Evolutionary conservation across 2,329 filamentous ascomycete genomes (phyloP).

Genomic region (Hypoxylon sp.): DNA sequence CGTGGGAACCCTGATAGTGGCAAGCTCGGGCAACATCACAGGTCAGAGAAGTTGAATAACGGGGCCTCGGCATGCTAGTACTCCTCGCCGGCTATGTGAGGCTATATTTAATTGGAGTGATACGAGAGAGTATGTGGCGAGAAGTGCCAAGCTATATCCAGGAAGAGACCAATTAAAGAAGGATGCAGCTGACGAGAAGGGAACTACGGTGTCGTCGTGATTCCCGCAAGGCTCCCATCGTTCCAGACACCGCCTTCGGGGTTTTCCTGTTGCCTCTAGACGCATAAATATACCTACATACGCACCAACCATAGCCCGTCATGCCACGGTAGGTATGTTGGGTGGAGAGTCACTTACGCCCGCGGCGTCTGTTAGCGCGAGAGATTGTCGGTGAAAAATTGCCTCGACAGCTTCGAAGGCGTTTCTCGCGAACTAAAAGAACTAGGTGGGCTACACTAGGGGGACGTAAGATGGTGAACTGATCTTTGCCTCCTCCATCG

Average conservation of each 20-base stretch:
- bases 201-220: conserved; percentile 14
- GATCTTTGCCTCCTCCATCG: conserved; percentile 26
- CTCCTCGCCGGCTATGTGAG: conserved; percentile 26
- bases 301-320: conserved; percentile 21
- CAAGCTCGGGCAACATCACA: conserved; percentile 9
- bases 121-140: conserved; percentile 27
- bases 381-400: conserved; percentile 32
- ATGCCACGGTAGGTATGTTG: conserved; percentile 17
- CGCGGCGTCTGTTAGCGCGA: conserved; percentile 21
- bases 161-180: conserved; percentile 18
- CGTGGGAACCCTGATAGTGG: background rate
- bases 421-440: conserved; percentile 18
- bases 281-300: conserved; percentile 28
- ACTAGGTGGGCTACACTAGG: conserved; percentile 21
- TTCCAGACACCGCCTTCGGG: conserved; percentile 19
- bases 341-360: conserved; percentile 27
- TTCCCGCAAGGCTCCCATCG: conserved; percentile 28
- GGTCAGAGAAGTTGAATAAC: background rate
- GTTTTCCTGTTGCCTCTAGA: conserved; percentile 26
- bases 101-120: conserved; percentile 15
- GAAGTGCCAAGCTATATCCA: conserved; percentile 15
- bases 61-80: conserved; percentile 9
- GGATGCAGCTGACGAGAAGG: conserved; percentile 15
- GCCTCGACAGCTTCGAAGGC: conserved; percentile 17
- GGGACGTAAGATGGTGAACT: conserved; percentile 41